These are phyloP conservation scores for Sarcodon aspratus DNA, from an alignment of 768 basidiomycete species.

Conservation along the genomic window DNA sequence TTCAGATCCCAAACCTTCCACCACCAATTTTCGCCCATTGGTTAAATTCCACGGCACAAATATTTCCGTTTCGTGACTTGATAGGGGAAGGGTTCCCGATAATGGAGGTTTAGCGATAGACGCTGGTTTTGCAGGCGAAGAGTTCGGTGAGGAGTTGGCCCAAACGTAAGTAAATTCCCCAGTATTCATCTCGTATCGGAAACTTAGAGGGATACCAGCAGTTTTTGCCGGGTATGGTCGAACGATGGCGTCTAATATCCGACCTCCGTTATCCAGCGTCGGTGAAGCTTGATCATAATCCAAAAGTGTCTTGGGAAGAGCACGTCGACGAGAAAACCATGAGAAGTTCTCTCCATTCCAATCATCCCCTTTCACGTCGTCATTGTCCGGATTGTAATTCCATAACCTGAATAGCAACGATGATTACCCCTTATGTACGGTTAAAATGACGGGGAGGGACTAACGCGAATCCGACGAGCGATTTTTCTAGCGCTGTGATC, in stretches of 20 bases:
- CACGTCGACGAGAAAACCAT: conserved; percentile 69
- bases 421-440: not conserved
- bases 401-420: conserved; percentile 48
- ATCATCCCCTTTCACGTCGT: conserved; percentile 66
- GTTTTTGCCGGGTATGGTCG: conserved; percentile 89
- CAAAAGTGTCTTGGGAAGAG: conserved; percentile 41
- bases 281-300: conserved; percentile 48
- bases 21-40: conserved; percentile 41
- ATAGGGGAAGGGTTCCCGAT: conserved; percentile 25
- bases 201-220: conserved; percentile 68
- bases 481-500: conserved; percentile 69
- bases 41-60: conserved; percentile 61
- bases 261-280: conserved; percentile 74
- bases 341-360: conserved; percentile 99
- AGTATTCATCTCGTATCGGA: conserved; percentile 70
- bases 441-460: conserved; percentile 17
- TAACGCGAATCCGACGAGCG: conserved; percentile 78
- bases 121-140: not conserved
- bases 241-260: conserved; percentile 70
- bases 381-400: conserved; percentile 90
- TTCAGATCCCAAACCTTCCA: conserved; percentile 39
- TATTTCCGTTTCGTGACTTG: conserved; percentile 69
- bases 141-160: conserved; percentile 20
- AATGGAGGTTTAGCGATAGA: conserved; percentile 26
- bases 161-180: conserved; percentile 59